phyloP scores from a whole-genome alignment of 2,329 filamentous ascomycete genomes.

The Pseudocercospora eumusae region DNA sequence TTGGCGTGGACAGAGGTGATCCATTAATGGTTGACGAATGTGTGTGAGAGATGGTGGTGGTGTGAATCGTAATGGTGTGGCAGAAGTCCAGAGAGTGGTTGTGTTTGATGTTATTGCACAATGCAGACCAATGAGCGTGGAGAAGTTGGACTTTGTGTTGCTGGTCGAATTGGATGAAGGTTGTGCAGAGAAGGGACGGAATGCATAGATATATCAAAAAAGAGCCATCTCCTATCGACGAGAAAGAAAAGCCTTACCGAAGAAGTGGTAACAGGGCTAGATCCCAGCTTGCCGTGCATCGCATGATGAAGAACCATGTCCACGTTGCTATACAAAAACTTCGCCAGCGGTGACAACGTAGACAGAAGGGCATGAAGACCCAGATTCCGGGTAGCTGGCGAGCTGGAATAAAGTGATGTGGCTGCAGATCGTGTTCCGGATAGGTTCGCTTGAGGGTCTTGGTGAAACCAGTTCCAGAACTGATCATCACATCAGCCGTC shows the following conservation, averaged over 20 bases:
- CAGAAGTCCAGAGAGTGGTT: background rate
- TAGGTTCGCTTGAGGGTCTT: conserved; percentile 8
- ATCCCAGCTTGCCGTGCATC: conserved; percentile 9
- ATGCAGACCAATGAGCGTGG: conserved; percentile 4
- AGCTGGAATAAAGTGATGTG: conserved; percentile 13
- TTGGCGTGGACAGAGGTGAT: conserved; percentile 37
- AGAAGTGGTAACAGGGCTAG: conserved; percentile 11
- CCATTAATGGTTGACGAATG: conserved; percentile 27
- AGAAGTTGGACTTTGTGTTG: conserved; percentile 1
- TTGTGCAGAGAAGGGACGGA: conserved; percentile 1
- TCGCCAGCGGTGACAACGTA: conserved; percentile 2
- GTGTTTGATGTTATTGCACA: background rate
- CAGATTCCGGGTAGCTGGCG: background rate
- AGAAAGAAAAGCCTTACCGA: conserved; percentile 3
- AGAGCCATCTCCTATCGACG: background rate
- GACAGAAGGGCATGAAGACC: conserved; percentile 6
- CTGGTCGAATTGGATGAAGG: background rate
- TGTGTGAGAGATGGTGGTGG: conserved; percentile 10
- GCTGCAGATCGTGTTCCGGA: background rate
- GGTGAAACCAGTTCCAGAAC: conserved; percentile 14
- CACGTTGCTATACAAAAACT: conserved; percentile 9
- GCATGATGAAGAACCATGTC: conserved; percentile 7
- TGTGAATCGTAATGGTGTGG: conserved; percentile 9
- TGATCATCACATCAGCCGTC: conserved; percentile 1
- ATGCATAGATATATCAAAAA: conserved; percentile 6